Evolutionary conservation across 1,139 yeast species (phyloP).

Genomic region (Suhomyces taliae): DNA sequence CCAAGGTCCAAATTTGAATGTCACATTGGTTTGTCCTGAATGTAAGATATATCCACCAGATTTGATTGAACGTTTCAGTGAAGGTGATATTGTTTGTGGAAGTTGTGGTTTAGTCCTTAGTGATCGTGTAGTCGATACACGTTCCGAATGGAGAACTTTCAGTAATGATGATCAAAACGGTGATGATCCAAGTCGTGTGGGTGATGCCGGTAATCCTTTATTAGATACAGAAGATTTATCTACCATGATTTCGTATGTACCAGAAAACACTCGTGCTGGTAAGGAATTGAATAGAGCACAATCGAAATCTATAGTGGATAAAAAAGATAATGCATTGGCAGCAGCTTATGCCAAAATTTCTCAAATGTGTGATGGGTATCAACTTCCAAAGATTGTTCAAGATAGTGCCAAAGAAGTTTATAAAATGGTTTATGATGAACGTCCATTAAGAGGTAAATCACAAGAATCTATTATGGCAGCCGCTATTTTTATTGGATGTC

Average conservation of each 20-base stretch:
- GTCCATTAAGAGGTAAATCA: conserved; percentile 83
- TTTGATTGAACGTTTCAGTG: conserved; percentile 89
- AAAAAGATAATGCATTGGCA: conserved; percentile 81
- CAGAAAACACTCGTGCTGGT: conserved; percentile 74
- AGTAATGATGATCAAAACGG: conserved; percentile 96
- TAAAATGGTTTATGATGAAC: conserved; percentile 87
- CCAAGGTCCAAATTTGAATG: conserved; percentile 74
- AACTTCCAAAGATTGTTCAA: conserved; percentile 89
- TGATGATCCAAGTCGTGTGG: conserved; percentile 99
- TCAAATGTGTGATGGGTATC: conserved; percentile 96
- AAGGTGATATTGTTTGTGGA: conserved; percentile 97
- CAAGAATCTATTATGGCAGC: conserved; percentile 97
- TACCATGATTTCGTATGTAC: conserved; percentile 85
- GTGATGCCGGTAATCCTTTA: conserved; percentile 95
- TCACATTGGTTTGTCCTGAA: conserved; percentile 91
- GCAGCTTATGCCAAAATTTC: conserved; percentile 90
- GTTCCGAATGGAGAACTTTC: conserved; percentile 99
- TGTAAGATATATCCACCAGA: conserved; percentile 96
- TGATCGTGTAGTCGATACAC: conserved; percentile 88
- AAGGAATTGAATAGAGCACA: conserved; percentile 90
- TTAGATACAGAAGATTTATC: conserved; percentile 90
- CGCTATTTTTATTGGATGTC: conserved; percentile 89
- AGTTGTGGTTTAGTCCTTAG: conserved; percentile 92
- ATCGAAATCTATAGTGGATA: conserved; percentile 79
- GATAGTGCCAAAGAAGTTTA: conserved; percentile 98